Evolutionary conservation across 192 early-diverging fungal species (phyloP).

Genomic region (Backusella mclennaniae): DNA sequence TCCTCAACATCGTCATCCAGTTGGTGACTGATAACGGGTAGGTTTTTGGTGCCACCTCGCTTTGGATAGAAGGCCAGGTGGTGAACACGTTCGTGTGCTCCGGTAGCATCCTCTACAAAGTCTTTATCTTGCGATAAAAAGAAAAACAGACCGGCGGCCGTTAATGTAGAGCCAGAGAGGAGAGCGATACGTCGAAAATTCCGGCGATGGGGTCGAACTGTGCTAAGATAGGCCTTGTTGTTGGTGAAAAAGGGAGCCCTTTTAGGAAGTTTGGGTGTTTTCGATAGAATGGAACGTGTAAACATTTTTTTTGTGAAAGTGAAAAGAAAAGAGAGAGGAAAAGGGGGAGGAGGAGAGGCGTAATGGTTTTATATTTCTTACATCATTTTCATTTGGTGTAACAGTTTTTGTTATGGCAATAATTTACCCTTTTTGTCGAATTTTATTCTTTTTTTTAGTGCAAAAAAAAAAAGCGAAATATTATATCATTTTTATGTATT

Average conservation of each 20-base stretch:
- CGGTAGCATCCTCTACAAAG: neutral
- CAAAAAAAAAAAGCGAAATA: neutral
- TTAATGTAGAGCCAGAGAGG: neutral
- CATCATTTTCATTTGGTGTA: neutral
- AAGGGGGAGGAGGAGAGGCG: neutral
- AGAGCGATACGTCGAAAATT: neutral
- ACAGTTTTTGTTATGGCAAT: neutral
- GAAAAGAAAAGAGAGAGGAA: neutral
- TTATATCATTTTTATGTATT: neutral
- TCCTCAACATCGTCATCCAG: slow-evolving; percentile 41
- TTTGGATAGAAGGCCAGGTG: slow-evolving; percentile 22
- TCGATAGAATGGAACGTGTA: neutral
- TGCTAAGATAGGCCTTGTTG: neutral
- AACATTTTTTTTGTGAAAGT: neutral
- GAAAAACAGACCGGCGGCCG: neutral
- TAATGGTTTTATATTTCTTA: neutral
- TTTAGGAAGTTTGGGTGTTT: neutral
- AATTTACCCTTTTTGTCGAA: neutral
- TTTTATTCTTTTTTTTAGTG: neutral
- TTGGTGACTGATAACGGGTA: slow-evolving; percentile 40
- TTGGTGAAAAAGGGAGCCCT: neutral
- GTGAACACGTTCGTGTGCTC: neutral
- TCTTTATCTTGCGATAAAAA: slow-evolving; percentile 1
- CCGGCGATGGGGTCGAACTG: neutral
- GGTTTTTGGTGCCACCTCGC: slow-evolving; percentile 46